A percentile compares a stretch with the other conserved stretches of the same genome.
These are phyloP conservation scores for Cyberlindnera veronae DNA, from an alignment of 805 yeast species.

Conservation along the genomic window DNA sequence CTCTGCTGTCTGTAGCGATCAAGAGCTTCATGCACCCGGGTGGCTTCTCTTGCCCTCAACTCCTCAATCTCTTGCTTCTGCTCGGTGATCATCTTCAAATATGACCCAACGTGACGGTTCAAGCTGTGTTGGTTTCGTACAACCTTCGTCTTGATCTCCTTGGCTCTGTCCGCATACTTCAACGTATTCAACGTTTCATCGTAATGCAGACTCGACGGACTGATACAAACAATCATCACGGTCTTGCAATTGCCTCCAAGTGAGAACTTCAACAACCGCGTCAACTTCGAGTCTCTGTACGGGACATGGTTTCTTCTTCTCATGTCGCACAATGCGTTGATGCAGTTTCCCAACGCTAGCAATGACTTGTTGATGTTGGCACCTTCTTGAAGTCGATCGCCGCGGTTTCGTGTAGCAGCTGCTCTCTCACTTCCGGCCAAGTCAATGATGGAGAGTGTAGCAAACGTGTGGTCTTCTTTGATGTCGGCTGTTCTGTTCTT, in stretches of 20 bases:
- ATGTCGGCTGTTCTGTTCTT: conserved; percentile 57
- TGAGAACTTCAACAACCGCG: conserved; percentile 82
- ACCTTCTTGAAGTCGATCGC: conserved; percentile 80
- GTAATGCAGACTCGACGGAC: conserved; percentile 82
- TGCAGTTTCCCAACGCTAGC: conserved; percentile 89
- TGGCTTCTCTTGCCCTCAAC: conserved; percentile 51
- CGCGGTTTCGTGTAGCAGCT: conserved; percentile 80
- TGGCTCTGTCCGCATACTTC: conserved; percentile 89
- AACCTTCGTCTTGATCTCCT: conserved; percentile 80
- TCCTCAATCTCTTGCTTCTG: conserved; percentile 73
- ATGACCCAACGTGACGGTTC: conserved; percentile 81
- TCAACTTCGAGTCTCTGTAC: conserved; percentile 85
- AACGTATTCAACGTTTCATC: conserved; percentile 92
- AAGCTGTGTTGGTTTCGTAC: conserved; percentile 70
- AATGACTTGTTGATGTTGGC: conserved; percentile 90
- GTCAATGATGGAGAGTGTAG: conserved; percentile 84
- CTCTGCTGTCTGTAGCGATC: conserved; percentile 33
- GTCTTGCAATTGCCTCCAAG: conserved; percentile 94
- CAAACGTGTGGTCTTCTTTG: conserved; percentile 64
- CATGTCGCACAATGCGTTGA: conserved; percentile 82
- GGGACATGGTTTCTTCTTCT: conserved; percentile 74
- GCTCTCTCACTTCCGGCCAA: conserved; percentile 96
- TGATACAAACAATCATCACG: conserved; percentile 91
- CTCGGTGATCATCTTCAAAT: conserved; percentile 77
- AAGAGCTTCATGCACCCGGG: conserved; percentile 37